These are phyloP conservation scores for Metschnikowia peoriensis DNA, from an alignment of 805 yeast species.

Conservation along the genomic window DNA sequence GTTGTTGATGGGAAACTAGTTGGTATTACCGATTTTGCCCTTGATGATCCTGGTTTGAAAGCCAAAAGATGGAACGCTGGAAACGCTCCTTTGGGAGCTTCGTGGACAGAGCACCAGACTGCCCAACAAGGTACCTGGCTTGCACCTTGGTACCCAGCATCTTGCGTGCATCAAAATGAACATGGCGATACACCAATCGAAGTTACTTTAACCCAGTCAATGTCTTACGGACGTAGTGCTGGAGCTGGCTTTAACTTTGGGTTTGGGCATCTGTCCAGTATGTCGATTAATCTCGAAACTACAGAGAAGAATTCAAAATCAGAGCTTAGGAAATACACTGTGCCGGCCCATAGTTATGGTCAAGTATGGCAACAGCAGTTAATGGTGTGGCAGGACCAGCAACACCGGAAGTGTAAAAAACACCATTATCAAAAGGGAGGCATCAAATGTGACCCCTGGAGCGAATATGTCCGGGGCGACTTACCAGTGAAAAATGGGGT, in stretches of 20 bases:
- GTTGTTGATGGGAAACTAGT: not conserved
- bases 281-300: not conserved
- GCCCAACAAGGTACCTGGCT: conserved; percentile 1
- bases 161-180: conserved; percentile 6
- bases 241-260: not conserved
- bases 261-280: not conserved
- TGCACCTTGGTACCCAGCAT: conserved; percentile 8
- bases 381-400: conserved; percentile 12
- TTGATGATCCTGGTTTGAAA: not conserved
- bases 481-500: not conserved
- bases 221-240: not conserved
- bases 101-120: conserved; percentile 1
- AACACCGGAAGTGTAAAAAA: not conserved
- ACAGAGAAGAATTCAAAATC: not conserved
- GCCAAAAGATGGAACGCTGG: conserved; percentile 1
- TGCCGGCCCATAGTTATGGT: conserved; percentile 4
- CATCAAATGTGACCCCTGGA: conserved; percentile 5
- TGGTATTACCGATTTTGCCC: not conserved
- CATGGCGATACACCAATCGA: not conserved
- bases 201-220: not conserved
- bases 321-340: not conserved
- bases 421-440: not conserved
- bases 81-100: conserved; percentile 1
- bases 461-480: not conserved
- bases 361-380: conserved; percentile 9